Evolutionary conservation across 106 monocot genomes (phyloP), one percentile per base, ranked within the genome.

Genomic region (Apostasia shenzhenica): DNA sequence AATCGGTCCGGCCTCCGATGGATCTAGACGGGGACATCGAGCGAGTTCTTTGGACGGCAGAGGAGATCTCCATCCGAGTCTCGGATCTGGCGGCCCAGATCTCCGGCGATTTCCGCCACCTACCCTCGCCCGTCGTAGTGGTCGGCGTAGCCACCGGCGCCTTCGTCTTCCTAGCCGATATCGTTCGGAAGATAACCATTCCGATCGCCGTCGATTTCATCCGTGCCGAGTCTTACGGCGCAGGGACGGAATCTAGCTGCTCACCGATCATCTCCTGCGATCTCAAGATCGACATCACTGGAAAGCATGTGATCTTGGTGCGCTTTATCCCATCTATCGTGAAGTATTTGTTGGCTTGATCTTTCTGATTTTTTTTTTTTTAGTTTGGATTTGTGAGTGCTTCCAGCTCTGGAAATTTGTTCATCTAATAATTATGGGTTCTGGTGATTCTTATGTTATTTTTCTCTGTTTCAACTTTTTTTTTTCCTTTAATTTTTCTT

Each of bases 101-200:
- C 12, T 73, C 88, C 69, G 45, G 44, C 54, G 91, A 88, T 40
- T 68, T 95, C 63, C 44, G n/a, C 55, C 58, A 48, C 2, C 10
- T 45, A 39, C 8, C 37, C 10, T 54, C 37, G 6, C 70, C 78
- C 45, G 13, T 69, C 7, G 83, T 79, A 64, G 14, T 88, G 48
- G 88, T 91, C 68, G 94, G 91, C 46, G 88, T 91, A 47, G 94
- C 94, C 67, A 95, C 88, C 2, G 94, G 94, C 6, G 91, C 94
- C 5, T 85, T 91, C 71, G 69, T 91, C 55, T 91, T 95, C 79
- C 81, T 91, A 44, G 91, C 94, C 41, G 94, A 95, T 61, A 26
- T 95, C 42, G 91, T 78, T 38, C 76, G 94, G 67, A 65, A 64
- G 67, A 75, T 95, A 38, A 12, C 53, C 47, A n/a, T 85, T 11